Evolutionary conservation across 2,329 filamentous ascomycete genomes (phyloP).

Genomic region (Massarina eburnea): DNA sequence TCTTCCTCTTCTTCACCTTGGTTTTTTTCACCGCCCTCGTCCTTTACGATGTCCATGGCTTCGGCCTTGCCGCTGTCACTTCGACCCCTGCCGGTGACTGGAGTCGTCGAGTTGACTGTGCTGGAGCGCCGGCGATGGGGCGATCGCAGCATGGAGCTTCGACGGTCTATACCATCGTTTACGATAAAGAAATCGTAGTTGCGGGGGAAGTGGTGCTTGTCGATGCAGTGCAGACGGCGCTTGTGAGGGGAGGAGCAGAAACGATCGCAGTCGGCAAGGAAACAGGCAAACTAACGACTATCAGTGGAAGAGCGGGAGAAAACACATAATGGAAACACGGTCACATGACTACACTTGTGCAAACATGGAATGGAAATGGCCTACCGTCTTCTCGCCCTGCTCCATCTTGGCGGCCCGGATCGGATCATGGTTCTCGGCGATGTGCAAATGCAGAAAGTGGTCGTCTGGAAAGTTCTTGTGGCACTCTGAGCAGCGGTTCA

Average conservation of each 20-base stretch:
- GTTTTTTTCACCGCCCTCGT: conserved; percentile 10
- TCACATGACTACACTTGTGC: not conserved
- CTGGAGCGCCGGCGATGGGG: conserved; percentile 37
- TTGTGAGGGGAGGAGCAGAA: conserved; percentile 83
- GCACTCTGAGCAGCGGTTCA: conserved; percentile 84
- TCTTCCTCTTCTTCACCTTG: conserved; percentile 11
- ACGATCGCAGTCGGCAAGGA: conserved; percentile 83
- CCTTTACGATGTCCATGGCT: conserved; percentile 25
- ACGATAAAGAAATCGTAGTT: conserved; percentile 61
- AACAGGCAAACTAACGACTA: conserved; percentile 72
- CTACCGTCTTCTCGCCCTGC: conserved; percentile 81
- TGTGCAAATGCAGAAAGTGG: conserved; percentile 79
- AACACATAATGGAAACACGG: not conserved
- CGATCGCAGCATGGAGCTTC: conserved; percentile 71
- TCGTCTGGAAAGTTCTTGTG: conserved; percentile 83
- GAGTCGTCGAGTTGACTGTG: conserved; percentile 20
- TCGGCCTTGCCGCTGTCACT: conserved; percentile 22
- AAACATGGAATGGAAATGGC: not conserved
- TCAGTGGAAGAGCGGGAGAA: not conserved
- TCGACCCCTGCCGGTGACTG: conserved; percentile 12
- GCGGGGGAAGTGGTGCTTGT: conserved; percentile 89
- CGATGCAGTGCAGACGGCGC: conserved; percentile 82
- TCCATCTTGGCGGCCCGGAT: conserved; percentile 71
- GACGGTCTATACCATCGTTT: conserved; percentile 84
- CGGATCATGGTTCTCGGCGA: conserved; percentile 88